A percentile compares a stretch with the other conserved stretches of the same genome.
phyloP scores from a whole-genome alignment of 805 yeast genomes.

The Myxozyma mucilagina region DNA sequence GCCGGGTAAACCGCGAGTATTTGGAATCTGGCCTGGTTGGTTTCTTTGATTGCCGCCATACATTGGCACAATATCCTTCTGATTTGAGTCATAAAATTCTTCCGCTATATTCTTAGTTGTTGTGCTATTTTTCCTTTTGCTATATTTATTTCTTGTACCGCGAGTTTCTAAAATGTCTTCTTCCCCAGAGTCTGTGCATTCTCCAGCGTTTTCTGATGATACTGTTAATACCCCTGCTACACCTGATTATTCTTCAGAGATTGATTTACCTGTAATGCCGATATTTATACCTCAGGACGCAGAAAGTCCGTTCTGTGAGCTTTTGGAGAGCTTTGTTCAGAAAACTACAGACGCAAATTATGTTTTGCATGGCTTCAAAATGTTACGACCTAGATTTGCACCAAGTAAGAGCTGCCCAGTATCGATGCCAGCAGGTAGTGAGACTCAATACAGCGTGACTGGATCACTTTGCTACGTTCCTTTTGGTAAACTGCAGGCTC shows the following conservation, averaged over 20 bases:
- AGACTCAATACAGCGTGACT: background rate
- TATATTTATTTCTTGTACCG: background rate
- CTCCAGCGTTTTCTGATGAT: background rate
- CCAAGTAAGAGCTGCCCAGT: constrained; percentile 9
- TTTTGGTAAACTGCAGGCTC: background rate
- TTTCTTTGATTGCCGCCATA: too few relatives aligned
- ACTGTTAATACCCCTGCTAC: constrained; percentile 5
- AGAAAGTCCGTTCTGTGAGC: background rate
- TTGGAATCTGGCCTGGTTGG: background rate
- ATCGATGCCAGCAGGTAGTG: background rate
- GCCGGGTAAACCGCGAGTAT: background rate
- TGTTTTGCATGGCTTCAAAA: constrained; percentile 3
- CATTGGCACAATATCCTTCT: background rate
- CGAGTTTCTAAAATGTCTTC: background rate
- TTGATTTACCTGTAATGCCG: background rate
- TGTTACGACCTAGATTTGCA: constrained; percentile 12
- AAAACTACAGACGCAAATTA: constrained; percentile 4
- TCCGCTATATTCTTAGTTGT: background rate
- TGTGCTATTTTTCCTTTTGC: background rate
- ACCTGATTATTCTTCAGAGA: background rate
- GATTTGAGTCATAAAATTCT: background rate
- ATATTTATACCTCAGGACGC: constrained; percentile 10
- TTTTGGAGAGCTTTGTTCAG: background rate
- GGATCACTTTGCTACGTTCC: constrained; percentile 12
- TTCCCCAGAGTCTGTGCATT: background rate